Evolutionary conservation across 2,329 filamentous ascomycete species (phyloP).

Genomic region (Didymella pinodella): DNA sequence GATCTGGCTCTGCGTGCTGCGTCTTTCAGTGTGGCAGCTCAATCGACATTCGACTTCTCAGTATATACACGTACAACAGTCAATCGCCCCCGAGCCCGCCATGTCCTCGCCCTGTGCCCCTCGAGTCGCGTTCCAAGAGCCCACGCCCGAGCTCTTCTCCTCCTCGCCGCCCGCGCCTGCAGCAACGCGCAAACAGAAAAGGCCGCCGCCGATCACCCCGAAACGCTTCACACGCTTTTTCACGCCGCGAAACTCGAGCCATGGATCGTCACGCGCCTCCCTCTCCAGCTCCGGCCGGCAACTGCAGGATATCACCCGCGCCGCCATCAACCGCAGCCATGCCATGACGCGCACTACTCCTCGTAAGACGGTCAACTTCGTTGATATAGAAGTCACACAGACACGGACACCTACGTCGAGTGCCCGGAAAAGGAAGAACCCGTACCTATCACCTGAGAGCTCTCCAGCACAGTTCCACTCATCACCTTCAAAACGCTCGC

Average conservation of each 20-base stretch:
- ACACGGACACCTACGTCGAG: slow-evolving; percentile 44
- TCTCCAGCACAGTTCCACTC: slow-evolving; percentile 48
- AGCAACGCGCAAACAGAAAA: slow-evolving; percentile 52
- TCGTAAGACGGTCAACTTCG: slow-evolving; percentile 52
- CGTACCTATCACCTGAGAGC: slow-evolving; percentile 52
- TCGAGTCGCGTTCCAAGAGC: slow-evolving; percentile 40
- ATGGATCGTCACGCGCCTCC: slow-evolving; percentile 38
- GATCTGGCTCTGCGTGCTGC: slow-evolving; percentile 7
- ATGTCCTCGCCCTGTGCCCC: slow-evolving; percentile 42
- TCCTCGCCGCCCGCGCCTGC: slow-evolving; percentile 49
- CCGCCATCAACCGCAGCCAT: slow-evolving; percentile 53
- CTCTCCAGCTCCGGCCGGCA: slow-evolving; percentile 54
- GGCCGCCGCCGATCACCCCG: slow-evolving; percentile 60
- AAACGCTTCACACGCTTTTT: slow-evolving; percentile 62
- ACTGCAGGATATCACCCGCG: slow-evolving; percentile 59
- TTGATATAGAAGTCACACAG: slow-evolving; percentile 40
- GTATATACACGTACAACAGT: slow-evolving; percentile 11
- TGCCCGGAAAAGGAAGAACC: slow-evolving; percentile 48
- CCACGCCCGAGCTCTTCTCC: slow-evolving; percentile 47
- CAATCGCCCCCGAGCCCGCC: slow-evolving; percentile 9
- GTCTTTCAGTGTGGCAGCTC: slow-evolving; percentile 8
- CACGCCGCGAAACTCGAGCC: slow-evolving; percentile 54
- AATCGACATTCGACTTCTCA: background rate
- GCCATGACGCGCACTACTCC: slow-evolving; percentile 41
- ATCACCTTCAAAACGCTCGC: slow-evolving; percentile 52